Evolutionary conservation across 169 alveolate genomes (phyloP), one percentile per base, ranked within the genome.

Genomic region (Amoebophrya sp.): DNA sequence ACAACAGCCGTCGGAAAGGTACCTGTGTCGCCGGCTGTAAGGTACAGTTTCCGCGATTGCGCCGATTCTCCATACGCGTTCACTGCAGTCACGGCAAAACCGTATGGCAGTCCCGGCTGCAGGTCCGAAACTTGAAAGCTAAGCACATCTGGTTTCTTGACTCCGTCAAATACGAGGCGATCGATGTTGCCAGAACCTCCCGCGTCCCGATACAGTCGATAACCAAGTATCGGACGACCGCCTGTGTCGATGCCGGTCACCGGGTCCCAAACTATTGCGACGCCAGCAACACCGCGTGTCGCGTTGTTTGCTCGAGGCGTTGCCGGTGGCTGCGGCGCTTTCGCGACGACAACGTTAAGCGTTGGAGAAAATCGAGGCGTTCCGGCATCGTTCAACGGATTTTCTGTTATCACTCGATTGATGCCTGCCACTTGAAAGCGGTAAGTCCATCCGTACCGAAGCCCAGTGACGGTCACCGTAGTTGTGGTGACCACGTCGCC

Each of bases 81-180:
- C 40, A 54, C 41, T 41, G 92, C 92, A 41, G 78, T 41, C 41
- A 90, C 92, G 34, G 53, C 83, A 65, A 90, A 90, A 26, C 38
- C 92, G 55, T 90, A 90, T 33, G 6, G 40, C 41, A 90, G 78
- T n/a, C 92, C 92, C 12, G 92, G 92, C 29, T 77, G 41, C 55
- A 90, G 92, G 39, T 78, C 92, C 26, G 78, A 39, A 41, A 90
- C 92, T 36, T 65, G 83, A 18, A 6, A 18, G 39, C 2, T 26
- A 1, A 26, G 18, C 33, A 0, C 33, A 36, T 6, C 3, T 18
- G 83, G 83, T 36, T 36, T 29, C 83, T 12, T 1, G 39, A 36
- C 2, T 6, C 83, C 83, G 83, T 65, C 83, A 36, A 65, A 65
- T 10, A 65, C 38, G 29, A 47, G 18, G 65, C 65, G 83, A 65